Evolutionary conservation across 1,284 basidiomycete species (phyloP).

Genomic region (Thecaphora thlaspeos): DNA sequence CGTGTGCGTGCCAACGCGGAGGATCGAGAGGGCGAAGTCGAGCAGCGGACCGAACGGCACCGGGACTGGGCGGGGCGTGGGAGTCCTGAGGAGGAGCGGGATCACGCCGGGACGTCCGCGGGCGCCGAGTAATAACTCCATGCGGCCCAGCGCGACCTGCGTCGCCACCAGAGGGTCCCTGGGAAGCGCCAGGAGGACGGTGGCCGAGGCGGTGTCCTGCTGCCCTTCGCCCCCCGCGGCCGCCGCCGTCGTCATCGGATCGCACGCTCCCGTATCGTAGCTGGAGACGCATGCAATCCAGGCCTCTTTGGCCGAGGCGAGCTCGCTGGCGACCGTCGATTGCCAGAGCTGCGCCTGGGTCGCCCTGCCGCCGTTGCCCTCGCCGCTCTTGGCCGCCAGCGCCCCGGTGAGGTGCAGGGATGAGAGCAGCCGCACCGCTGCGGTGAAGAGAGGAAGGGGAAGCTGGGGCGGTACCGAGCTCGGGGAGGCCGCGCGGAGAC

Average conservation of each 20-base stretch:
- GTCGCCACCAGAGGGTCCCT: slow-evolving; percentile 24
- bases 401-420: slow-evolving; percentile 41
- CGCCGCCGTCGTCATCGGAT: background rate
- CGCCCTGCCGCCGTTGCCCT: slow-evolving; percentile 24
- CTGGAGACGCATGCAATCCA: slow-evolving; percentile 22
- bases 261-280: slow-evolving; percentile 7
- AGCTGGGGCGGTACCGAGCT: background rate
- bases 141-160: slow-evolving; percentile 13
- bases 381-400: slow-evolving; percentile 23
- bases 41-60: slow-evolving; percentile 68
- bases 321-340: slow-evolving; percentile 19
- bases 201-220: slow-evolving; percentile 2
- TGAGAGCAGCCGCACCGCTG: slow-evolving; percentile 27
- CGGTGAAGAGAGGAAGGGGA: slow-evolving; percentile 8
- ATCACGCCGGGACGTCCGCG: slow-evolving; percentile 21
- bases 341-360: slow-evolving; percentile 45
- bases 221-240: slow-evolving; percentile 3
- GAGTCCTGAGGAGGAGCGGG: slow-evolving; percentile 45
- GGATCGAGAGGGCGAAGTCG: slow-evolving; percentile 55
- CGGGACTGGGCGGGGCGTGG: slow-evolving; percentile 68
- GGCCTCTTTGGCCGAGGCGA: slow-evolving; percentile 18
- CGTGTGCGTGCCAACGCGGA: slow-evolving; percentile 61
- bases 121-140: slow-evolving; percentile 25
- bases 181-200: slow-evolving; percentile 8
- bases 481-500: background rate